Evolutionary conservation across 148 eudicot genomes (phyloP).

Genomic region (Cornus suecica): DNA sequence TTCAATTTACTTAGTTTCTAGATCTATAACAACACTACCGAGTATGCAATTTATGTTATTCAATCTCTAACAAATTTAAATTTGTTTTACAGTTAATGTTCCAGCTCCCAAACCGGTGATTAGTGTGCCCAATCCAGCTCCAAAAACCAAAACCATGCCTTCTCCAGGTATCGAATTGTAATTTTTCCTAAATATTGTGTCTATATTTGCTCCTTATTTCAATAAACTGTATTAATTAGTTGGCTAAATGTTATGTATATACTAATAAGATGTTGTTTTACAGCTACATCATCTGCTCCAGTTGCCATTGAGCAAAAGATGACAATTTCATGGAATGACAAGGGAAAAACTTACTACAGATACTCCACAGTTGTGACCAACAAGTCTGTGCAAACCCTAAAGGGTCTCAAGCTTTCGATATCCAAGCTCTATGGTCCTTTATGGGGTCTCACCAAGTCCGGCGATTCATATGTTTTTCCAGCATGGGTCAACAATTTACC

Average conservation of each 20-base stretch:
- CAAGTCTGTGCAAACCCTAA: constrained; percentile 67
- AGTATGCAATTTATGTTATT: background rate
- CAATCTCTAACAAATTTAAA: background rate
- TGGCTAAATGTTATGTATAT: background rate
- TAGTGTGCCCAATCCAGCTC: constrained; percentile 38
- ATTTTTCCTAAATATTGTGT: background rate
- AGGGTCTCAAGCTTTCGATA: constrained; percentile 54
- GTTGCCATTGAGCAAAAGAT: constrained; percentile 55
- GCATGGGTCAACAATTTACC: constrained; percentile 65
- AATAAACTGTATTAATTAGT: too few relatives aligned
- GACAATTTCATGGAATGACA: constrained; percentile 59
- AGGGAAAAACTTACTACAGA: constrained; percentile 78
- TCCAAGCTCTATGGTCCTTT: constrained; percentile 80
- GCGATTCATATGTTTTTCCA: constrained; percentile 62
- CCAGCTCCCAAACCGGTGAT: constrained; percentile 42
- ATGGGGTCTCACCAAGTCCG: constrained; percentile 74
- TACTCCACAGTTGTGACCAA: constrained; percentile 72
- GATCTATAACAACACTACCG: background rate
- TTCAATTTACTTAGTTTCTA: background rate
- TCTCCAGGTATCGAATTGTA: constrained; percentile 42
- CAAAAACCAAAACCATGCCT: constrained; percentile 29
- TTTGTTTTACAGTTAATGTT: constrained; percentile 33
- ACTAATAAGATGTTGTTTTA: background rate
- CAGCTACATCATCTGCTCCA: constrained; percentile 46
- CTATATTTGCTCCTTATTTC: too few relatives aligned